Base-by-base conservation (phyloP, 2,329 filamentous ascomycete genomes). In the Epichloe gansuensis region DNA sequence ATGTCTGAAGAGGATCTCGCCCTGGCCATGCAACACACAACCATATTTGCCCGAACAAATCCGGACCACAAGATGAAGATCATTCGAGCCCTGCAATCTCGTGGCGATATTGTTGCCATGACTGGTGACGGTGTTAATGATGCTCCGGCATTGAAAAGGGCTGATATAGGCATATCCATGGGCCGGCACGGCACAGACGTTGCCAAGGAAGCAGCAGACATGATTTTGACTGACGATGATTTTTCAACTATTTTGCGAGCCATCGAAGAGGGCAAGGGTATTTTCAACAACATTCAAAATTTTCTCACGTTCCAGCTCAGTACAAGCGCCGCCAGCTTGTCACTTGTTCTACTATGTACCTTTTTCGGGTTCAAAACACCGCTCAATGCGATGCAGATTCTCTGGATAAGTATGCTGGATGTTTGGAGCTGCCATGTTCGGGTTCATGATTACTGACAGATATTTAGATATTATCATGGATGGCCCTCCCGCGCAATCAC, bases 271-370 rank as follows among this genome's bases (percentile, higher is more conserved):
- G 94, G 93, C 69, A 98, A 98, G 69, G 93, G 90, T 51, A 98
- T 98, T 60, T 98, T 98, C 71, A 95, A 93, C 77, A 98, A 98
- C 68, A 97, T 98, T 59, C 93, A 98, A 65, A 98, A 98, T 68
- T 98, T 98, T 71, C 78, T 98, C 57, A 97, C 93, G 0, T 98
- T 98, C 70, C 94, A 98, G 72, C 79, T 98, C 53, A 96, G 90
- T 68, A 98, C 93, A 47, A 96, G 89, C 65, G 93, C 94, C 21
- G 93, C 94, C 51, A 89, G 93, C 55, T 74, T 98, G 58, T 89
- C 87, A 53, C 76, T 98, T 51, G 93, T 98, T 17, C 81, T 98
- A 59, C 70, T 98, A 62, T 96, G 90, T 74, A 96, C 89, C 34
- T 85, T 88, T 59, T 78, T 96, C 55, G 93, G 93, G 40, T 93